Evolutionary conservation across 2,329 filamentous ascomycete species (phyloP).

Genomic region (Talaromyces islandicus): DNA sequence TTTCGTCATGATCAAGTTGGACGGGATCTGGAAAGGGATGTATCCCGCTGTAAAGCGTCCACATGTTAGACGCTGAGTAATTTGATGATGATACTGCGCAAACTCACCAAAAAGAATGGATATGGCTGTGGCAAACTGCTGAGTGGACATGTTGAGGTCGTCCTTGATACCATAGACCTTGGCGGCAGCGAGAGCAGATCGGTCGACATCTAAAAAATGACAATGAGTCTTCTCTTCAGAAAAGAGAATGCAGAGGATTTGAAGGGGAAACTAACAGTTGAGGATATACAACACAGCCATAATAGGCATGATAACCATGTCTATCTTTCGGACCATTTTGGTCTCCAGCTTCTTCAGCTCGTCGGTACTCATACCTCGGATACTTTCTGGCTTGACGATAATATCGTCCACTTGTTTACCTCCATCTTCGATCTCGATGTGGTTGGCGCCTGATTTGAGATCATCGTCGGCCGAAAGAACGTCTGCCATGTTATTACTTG

Average conservation of each 20-base stretch:
- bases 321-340: constrained; percentile 15
- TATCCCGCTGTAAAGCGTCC: neutral
- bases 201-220: neutral
- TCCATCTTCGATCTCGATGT: neutral
- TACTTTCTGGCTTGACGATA: constrained; percentile 20
- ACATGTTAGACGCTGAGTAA: neutral
- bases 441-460: neutral
- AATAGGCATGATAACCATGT: constrained; percentile 23
- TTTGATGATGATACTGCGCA: neutral
- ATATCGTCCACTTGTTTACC: neutral
- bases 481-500: neutral
- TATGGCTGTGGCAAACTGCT: constrained; percentile 1
- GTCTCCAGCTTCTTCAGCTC: constrained; percentile 18
- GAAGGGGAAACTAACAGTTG: constrained; percentile 19
- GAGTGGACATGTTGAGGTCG: neutral
- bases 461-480: neutral
- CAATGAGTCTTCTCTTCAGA: neutral
- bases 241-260: neutral
- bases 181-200: constrained; percentile 1
- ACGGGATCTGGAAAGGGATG: constrained; percentile 4
- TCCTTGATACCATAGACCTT: constrained; percentile 2
- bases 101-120: constrained; percentile 7
- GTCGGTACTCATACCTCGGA: constrained; percentile 17
- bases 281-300: constrained; percentile 35
- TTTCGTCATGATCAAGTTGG: constrained; percentile 6